Evolutionary conservation across 2,329 filamentous ascomycete species (phyloP).

Genomic region (Zelopaecilomyces penicillatus): DNA sequence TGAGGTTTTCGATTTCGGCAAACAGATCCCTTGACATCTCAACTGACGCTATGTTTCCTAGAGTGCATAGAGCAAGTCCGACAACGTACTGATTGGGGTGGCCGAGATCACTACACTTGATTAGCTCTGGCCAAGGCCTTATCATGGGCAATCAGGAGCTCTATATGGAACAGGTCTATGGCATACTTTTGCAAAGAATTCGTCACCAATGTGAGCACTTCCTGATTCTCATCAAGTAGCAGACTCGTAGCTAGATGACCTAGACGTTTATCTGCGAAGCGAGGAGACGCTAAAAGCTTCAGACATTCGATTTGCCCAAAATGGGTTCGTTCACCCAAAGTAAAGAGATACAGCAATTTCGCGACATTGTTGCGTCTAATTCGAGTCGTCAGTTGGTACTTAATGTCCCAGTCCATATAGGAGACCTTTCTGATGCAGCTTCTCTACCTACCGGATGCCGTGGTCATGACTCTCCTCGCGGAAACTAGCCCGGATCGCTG

Average conservation of each 20-base stretch:
- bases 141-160: neutral
- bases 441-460: slow-evolving; percentile 63
- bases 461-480: slow-evolving; percentile 93
- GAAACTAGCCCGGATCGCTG: slow-evolving; percentile 93
- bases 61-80: slow-evolving; percentile 87
- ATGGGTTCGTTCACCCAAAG: slow-evolving; percentile 91
- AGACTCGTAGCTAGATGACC: slow-evolving; percentile 96
- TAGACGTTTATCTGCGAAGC: slow-evolving; percentile 94
- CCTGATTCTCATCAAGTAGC: slow-evolving; percentile 94
- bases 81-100: slow-evolving; percentile 99
- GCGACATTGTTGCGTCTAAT: slow-evolving; percentile 94
- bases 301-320: slow-evolving; percentile 99
- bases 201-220: slow-evolving; percentile 92
- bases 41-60: slow-evolving; percentile 94
- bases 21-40: slow-evolving; percentile 99
- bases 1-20: slow-evolving; percentile 83
- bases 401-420: neutral
- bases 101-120: slow-evolving; percentile 65
- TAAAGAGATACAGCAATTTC: slow-evolving; percentile 96
- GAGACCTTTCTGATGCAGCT: neutral
- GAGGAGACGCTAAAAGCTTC: slow-evolving; percentile 90
- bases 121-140: slow-evolving; percentile 8
- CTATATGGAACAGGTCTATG: neutral
- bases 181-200: slow-evolving; percentile 94
- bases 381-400: neutral